phyloP scores from a whole-genome alignment of 1,284 basidiomycete genomes.

The Tylopilus sp. region DNA sequence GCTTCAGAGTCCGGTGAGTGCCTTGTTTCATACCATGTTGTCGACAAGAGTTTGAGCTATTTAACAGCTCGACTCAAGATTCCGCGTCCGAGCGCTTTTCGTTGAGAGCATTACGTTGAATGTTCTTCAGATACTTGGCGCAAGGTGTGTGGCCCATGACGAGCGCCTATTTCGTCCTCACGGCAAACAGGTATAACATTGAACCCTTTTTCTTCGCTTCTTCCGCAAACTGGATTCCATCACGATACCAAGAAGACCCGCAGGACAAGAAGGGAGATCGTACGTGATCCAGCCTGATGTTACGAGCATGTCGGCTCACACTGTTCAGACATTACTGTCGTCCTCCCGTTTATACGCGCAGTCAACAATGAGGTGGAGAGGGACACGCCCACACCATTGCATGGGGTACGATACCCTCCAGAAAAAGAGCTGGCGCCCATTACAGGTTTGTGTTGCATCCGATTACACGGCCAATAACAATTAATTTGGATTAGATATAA shows the following conservation, averaged over 20 bases:
- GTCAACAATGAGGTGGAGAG: slow-evolving; percentile 23
- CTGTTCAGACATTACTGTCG: slow-evolving; percentile 45
- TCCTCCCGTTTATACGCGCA: slow-evolving; percentile 44
- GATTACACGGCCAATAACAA: background rate
- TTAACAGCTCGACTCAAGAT: slow-evolving; percentile 30
- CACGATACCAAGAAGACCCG: slow-evolving; percentile 48
- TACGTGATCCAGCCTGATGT: slow-evolving; percentile 29
- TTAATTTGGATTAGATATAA: slow-evolving; percentile 12
- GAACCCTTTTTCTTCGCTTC: slow-evolving; percentile 60
- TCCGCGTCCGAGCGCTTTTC: slow-evolving; percentile 46
- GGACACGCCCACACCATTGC: slow-evolving; percentile 1
- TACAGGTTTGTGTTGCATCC: slow-evolving; percentile 19
- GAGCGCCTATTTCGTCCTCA: slow-evolving; percentile 1
- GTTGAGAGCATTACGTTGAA: slow-evolving; percentile 44
- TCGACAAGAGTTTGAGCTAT: background rate
- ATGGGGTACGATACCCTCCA: too few species aligned
- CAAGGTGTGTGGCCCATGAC: slow-evolving; percentile 33
- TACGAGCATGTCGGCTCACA: background rate
- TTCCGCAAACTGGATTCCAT: slow-evolving; percentile 53
- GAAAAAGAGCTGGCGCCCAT: background rate
- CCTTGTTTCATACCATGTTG: background rate
- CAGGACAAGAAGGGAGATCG: slow-evolving; percentile 41
- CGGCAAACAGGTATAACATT: slow-evolving; percentile 30
- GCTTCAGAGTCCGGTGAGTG: slow-evolving; percentile 18
- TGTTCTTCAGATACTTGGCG: slow-evolving; percentile 48